Evolutionary conservation across 1,284 basidiomycete species (phyloP), one percentile per base, ranked within the genome.

Genomic region (Malassezia restricta): DNA sequence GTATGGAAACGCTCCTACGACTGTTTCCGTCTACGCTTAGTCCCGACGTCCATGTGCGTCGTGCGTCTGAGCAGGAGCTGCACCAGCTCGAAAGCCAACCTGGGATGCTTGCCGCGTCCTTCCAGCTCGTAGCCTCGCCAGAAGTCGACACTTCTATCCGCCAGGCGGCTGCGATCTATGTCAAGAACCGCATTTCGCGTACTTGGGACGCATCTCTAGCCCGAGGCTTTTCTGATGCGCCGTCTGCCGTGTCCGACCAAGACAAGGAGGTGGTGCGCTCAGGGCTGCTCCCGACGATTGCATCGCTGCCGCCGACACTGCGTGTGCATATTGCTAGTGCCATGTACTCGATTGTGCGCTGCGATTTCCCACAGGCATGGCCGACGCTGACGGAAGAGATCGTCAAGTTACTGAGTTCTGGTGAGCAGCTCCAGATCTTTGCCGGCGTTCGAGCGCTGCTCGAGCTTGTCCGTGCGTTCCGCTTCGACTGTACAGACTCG

Each of bases 21-120:
- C 43, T 55, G 35, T 55, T 55, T 29, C 53, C 47, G 12, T 11
- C 53, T 29, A 54, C 52, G 14, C 43, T 54, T 0, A 62, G 61
- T 46, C 58, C 68, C 32, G 64, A 72, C 49, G 55, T 67, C 20
- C 66, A 73, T 47, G 53, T 56, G 33, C 64, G 70, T 9, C 66
- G 62, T 40, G 52, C 64, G 1, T 67, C 70, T 20, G 70, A 73
- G 63, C 61, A 70, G 32, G 68, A 73, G 49, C 62, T 73, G 33
- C 61, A 61, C 27, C 62, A 61, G 44, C 54, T 71, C 40, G 70
- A 73, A 48, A 43, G 53, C 14, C 63, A 69, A 45, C 59, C 61
- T 46, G 70, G 68, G 33, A 71, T 73, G 66, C 65, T 73, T 37
- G 48, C 60, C 8, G 59, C 63, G 14, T 65, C 63, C 43, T 64